phyloP scores from a whole-genome alignment of 192 early-diverging fungal genomes.

The Lobosporangium transversale region DNA sequence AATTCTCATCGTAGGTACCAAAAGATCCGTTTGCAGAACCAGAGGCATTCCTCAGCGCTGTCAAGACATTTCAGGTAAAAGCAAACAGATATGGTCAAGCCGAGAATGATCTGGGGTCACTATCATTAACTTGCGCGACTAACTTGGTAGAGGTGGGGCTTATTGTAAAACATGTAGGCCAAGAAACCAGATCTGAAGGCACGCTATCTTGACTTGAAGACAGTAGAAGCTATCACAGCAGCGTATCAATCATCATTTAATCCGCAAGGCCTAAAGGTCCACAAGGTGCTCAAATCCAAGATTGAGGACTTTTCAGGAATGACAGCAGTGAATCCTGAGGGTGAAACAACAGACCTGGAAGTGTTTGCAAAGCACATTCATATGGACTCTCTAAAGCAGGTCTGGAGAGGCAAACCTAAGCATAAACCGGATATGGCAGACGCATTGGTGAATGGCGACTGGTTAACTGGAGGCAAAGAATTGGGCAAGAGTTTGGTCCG shows the following conservation, averaged over 20 bases:
- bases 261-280: conserved; percentile 56
- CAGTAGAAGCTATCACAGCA: conserved; percentile 48
- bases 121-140: too few relatives aligned
- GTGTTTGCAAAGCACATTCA: conserved; percentile 56
- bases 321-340: conserved; percentile 19
- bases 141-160: too few relatives aligned
- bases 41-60: conserved; percentile 45
- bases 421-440: conserved; percentile 54
- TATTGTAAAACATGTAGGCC: not conserved
- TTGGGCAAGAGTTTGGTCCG: conserved; percentile 56
- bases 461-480: conserved; percentile 57
- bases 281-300: conserved; percentile 63
- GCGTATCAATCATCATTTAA: conserved; percentile 48
- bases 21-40: conserved; percentile 65
- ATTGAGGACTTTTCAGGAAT: conserved; percentile 64
- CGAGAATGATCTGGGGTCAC: not conserved
- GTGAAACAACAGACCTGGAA: conserved; percentile 58
- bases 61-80: conserved; percentile 58
- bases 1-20: conserved; percentile 41
- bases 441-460: conserved; percentile 49
- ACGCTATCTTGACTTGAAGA: conserved; percentile 21
- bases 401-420: conserved; percentile 59
- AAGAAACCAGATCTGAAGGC: conserved; percentile 43
- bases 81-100: too few relatives aligned
- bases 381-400: conserved; percentile 53